Evolutionary conservation across 2,329 filamentous ascomycete genomes (phyloP).

Genomic region (Dactylellina haptotyla): DNA sequence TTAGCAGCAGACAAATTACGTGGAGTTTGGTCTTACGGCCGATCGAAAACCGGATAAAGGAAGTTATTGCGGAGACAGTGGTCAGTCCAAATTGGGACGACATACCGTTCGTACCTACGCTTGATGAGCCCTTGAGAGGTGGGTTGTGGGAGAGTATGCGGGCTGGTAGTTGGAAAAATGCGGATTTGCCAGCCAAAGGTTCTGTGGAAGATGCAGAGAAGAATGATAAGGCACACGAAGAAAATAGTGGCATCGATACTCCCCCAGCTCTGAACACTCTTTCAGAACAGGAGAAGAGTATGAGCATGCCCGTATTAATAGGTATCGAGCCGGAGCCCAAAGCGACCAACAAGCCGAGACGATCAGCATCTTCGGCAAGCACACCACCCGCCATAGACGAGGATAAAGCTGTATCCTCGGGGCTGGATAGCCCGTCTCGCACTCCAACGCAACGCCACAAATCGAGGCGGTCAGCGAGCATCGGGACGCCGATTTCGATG

Average conservation of each 20-base stretch:
- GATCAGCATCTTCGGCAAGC: constrained; percentile 16
- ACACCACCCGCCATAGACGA: constrained; percentile 35
- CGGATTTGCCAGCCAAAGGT: constrained; percentile 57
- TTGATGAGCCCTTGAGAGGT: constrained; percentile 80
- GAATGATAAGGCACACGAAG: constrained; percentile 57
- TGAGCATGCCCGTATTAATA: constrained; percentile 61
- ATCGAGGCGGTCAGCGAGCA: constrained; percentile 21
- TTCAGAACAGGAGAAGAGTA: constrained; percentile 58
- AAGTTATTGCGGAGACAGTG: constrained; percentile 89
- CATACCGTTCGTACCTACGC: constrained; percentile 85
- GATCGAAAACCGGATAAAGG: constrained; percentile 93
- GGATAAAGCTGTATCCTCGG: constrained; percentile 44
- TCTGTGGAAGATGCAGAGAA: constrained; percentile 59
- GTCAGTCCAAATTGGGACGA: constrained; percentile 97
- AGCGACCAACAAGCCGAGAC: constrained; percentile 47
- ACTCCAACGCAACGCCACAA: constrained; percentile 47
- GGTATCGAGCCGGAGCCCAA: constrained; percentile 57
- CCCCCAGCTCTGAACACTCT: constrained; percentile 34
- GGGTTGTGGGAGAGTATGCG: constrained; percentile 75
- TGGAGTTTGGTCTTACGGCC: constrained; percentile 90
- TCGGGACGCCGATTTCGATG: constrained; percentile 32
- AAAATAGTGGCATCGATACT: constrained; percentile 38
- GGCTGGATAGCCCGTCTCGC: constrained; percentile 40
- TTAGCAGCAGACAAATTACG: constrained; percentile 93
- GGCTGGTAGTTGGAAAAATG: constrained; percentile 25